A percentile compares a stretch with the other conserved stretches of the same genome.
Evolutionary conservation across 228 moss, liverwort and hornwort species (phyloP).

Genomic region (Sphagnum magellanicum): DNA sequence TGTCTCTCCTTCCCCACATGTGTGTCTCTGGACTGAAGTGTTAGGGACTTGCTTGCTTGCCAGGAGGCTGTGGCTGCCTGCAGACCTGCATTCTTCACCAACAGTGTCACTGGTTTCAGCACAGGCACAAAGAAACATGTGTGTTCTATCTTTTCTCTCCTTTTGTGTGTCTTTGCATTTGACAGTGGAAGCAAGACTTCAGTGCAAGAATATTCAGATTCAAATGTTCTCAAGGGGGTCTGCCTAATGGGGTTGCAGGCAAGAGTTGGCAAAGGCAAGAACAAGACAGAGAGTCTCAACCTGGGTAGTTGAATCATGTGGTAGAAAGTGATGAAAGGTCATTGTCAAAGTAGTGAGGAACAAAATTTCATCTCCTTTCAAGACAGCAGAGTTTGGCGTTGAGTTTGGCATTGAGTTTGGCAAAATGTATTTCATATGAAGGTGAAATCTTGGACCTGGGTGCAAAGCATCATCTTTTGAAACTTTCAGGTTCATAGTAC

Average conservation of each 20-base stretch:
- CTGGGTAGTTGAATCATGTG: constrained; percentile 23
- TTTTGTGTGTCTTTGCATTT: background rate
- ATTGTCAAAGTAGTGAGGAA: constrained; percentile 71
- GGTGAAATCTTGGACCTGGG: constrained; percentile 71
- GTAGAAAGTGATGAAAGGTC: constrained; percentile 23
- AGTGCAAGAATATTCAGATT: background rate
- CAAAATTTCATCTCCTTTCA: constrained; percentile 69
- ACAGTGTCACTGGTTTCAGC: constrained; percentile 17
- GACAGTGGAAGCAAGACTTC: background rate
- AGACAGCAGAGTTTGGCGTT: constrained; percentile 37
- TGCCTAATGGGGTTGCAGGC: constrained; percentile 9
- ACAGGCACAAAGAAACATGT: constrained; percentile 32
- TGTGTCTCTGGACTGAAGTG: too few species aligned
- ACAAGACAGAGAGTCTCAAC: background rate
- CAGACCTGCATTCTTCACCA: constrained; percentile 8
- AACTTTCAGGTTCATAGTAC: constrained; percentile 62
- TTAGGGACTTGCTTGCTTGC: background rate
- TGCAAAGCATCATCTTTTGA: constrained; percentile 36
- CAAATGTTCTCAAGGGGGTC: background rate
- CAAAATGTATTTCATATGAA: constrained; percentile 57
- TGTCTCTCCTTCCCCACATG: too few species aligned
- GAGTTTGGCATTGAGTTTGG: constrained; percentile 67
- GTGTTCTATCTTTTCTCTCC: background rate
- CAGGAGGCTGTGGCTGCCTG: constrained; percentile 18
- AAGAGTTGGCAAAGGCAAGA: constrained; percentile 27